phyloP scores from a whole-genome alignment of 176 grass and related monocot species.

The Secale cereale region DNA sequence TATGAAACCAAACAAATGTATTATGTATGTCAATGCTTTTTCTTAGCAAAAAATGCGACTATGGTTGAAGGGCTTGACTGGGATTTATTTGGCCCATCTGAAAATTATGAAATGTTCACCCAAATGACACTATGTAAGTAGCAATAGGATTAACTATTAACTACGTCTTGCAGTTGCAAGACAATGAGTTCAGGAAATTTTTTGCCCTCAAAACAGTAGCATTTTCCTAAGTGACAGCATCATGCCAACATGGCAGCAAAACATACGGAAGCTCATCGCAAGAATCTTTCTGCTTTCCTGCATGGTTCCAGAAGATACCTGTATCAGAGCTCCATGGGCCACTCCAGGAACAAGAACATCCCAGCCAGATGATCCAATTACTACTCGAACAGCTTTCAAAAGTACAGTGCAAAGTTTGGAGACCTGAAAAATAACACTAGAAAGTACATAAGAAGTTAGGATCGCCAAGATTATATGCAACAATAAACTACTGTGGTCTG shows the following conservation, averaged over 20 bases:
- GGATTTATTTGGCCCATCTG: neutral
- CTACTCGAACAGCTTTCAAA: constrained; percentile 60
- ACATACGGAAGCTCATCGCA: neutral
- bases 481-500: neutral
- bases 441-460: constrained; percentile 38
- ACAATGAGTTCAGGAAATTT: neutral
- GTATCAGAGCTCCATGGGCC: constrained; percentile 67
- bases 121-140: neutral
- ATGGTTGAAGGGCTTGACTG: neutral
- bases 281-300: neutral
- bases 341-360: constrained; percentile 97
- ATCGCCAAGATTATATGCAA: neutral
- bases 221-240: neutral
- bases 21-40: neutral
- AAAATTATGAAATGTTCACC: neutral
- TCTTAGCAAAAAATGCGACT: neutral
- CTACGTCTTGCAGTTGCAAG: neutral
- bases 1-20: neutral
- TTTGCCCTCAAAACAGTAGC: neutral
- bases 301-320: constrained; percentile 39
- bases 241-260: neutral
- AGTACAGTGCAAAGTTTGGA: constrained; percentile 89
- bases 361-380: constrained; percentile 72
- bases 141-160: neutral
- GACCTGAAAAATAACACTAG: constrained; percentile 93